Percentiles rank a stretch among this genome's conserved stretches.
These are phyloP conservation scores for Leccinellum luteum DNA, from an alignment of 768 basidiomycete species.

Conservation along the genomic window DNA sequence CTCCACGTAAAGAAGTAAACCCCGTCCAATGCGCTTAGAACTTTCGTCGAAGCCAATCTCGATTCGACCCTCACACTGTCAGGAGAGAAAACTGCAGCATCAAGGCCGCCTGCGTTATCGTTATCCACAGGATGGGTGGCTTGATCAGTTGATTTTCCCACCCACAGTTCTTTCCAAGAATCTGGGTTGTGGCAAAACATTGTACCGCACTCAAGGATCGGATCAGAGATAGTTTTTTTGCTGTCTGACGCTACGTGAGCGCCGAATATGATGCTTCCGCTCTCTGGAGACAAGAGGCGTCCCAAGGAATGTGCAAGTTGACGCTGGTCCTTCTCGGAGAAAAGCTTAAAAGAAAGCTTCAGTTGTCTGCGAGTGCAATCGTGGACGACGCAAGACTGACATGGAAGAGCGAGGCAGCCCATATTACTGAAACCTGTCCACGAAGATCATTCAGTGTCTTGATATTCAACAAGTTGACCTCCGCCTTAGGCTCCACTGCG, in stretches of 20 bases:
- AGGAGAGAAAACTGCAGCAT: constrained; percentile 24
- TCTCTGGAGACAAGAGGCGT: constrained; percentile 25
- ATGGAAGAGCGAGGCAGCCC: constrained; percentile 49
- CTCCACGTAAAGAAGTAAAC: constrained; percentile 19
- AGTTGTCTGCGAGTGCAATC: constrained; percentile 20
- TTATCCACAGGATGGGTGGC: background rate
- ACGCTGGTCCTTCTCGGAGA: constrained; percentile 25
- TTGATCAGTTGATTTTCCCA: constrained; percentile 1
- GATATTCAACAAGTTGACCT: constrained; percentile 31
- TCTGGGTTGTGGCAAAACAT: constrained; percentile 27
- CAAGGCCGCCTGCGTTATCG: background rate
- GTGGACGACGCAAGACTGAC: constrained; percentile 8
- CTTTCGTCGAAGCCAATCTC: constrained; percentile 14
- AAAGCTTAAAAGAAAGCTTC: constrained; percentile 29
- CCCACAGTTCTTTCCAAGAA: constrained; percentile 30
- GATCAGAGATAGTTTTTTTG: constrained; percentile 6
- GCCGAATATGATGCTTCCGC: constrained; percentile 33
- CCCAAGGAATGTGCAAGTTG: constrained; percentile 25
- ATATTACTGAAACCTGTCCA: constrained; percentile 47
- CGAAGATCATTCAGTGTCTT: constrained; percentile 44
- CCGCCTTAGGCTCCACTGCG: constrained; percentile 14
- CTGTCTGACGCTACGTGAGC: constrained; percentile 19
- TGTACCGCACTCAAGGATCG: background rate
- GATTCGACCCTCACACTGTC: constrained; percentile 33
- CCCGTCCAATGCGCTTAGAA: background rate